phyloP scores from a whole-genome alignment of 371 early-diverging fungal species.

The Rhizopus sp. region DNA sequence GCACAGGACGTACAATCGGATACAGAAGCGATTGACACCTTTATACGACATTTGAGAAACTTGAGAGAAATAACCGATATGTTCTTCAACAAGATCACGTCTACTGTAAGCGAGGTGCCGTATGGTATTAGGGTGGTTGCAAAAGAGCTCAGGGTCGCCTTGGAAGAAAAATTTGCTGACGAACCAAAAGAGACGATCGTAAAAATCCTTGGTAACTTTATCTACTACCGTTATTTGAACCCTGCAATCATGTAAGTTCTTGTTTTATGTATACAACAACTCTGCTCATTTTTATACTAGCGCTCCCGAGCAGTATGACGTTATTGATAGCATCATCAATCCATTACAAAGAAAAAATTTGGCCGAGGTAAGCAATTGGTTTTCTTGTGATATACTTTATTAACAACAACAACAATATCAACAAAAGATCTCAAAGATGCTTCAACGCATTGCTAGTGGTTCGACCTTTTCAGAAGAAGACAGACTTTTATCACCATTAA shows the following conservation, averaged over 20 bases:
- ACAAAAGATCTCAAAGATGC: constrained; percentile 82
- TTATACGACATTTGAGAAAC: constrained; percentile 74
- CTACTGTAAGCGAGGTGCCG: constrained; percentile 84
- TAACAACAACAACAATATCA: not conserved
- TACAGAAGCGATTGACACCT: constrained; percentile 78
- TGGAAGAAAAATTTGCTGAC: constrained; percentile 81
- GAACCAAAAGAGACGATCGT: constrained; percentile 78
- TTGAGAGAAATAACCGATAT: constrained; percentile 77
- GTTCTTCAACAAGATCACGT: constrained; percentile 80
- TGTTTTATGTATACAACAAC: not conserved
- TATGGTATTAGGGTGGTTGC: constrained; percentile 97
- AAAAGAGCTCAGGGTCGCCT: constrained; percentile 75
- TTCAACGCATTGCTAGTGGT: constrained; percentile 89
- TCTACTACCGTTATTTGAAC: constrained; percentile 97
- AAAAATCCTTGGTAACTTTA: constrained; percentile 89
- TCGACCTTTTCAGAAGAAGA: constrained; percentile 70
- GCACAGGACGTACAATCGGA: constrained; percentile 86
- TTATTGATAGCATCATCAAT: constrained; percentile 83
- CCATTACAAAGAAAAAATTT: constrained; percentile 93
- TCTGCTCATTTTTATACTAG: constrained; percentile 34
- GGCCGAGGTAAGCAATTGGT: constrained; percentile 63
- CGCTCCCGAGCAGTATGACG: constrained; percentile 96
- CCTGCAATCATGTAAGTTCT: constrained; percentile 90
- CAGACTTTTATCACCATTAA: constrained; percentile 75
- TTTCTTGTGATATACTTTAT: not conserved